phyloP scores from a whole-genome alignment of 495 filamentous ascomycete genomes.

The Penicillium tannophilum region DNA sequence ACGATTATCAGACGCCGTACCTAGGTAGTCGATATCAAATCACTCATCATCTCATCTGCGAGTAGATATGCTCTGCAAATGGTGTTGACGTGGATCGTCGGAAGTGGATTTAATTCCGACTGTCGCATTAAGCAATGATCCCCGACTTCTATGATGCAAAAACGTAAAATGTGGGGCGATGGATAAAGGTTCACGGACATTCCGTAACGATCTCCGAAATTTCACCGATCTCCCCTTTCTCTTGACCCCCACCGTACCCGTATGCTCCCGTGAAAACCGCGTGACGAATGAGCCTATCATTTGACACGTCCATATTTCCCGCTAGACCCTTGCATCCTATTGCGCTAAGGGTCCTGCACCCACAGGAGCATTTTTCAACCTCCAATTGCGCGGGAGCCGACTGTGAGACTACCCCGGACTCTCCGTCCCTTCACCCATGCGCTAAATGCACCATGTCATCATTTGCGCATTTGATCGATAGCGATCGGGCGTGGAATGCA shows the following conservation, averaged over 20 bases:
- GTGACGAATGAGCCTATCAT: constrained; percentile 1
- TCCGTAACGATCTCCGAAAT: constrained; percentile 4
- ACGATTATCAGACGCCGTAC: too few relatives aligned
- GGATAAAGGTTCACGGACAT: not conserved
- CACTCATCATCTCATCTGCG: not conserved
- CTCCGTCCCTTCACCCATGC: not conserved
- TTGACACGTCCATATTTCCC: not conserved
- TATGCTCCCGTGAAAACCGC: not conserved
- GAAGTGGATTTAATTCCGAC: not conserved
- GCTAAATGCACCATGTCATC: not conserved
- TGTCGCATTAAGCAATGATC: not conserved
- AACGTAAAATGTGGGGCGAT: constrained; percentile 1
- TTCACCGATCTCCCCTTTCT: not conserved
- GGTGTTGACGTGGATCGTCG: not conserved
- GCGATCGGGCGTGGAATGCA: not conserved
- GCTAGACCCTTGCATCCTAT: not conserved
- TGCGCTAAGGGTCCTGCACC: not conserved
- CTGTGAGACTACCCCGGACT: not conserved
- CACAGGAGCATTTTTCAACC: not conserved
- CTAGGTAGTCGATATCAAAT: not conserved
- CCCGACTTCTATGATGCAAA: not conserved
- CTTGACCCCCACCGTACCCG: not conserved
- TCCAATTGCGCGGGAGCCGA: not conserved
- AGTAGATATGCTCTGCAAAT: not conserved
- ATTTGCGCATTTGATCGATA: not conserved